Conservation (phyloP, 1,284 basidiomycete genomes). For the Trichosporon ovoides region DNA sequence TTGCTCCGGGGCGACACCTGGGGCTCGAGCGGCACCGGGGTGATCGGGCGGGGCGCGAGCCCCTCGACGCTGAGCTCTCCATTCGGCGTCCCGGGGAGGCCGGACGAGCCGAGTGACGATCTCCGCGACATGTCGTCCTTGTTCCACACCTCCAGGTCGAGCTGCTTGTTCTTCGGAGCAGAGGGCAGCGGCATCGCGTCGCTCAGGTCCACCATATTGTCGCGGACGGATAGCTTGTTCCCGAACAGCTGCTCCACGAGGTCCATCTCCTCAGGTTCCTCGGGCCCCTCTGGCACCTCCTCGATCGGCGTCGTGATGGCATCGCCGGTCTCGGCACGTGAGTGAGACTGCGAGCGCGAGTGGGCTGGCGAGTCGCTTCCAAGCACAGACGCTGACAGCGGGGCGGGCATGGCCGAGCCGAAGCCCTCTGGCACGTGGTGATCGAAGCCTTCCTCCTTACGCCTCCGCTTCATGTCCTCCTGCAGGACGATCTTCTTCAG, state of each 20-base stretch:
- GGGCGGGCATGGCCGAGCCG: slow-evolving; percentile 25
- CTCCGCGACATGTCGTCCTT: slow-evolving; percentile 24
- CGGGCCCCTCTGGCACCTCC: slow-evolving; percentile 19
- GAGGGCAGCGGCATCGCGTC: slow-evolving; percentile 73
- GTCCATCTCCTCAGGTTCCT: slow-evolving; percentile 80
- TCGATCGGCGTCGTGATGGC: not conserved
- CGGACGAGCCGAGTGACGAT: slow-evolving; percentile 17
- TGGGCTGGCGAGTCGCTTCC: not conserved
- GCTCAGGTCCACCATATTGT: slow-evolving; percentile 65
- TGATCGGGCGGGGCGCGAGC: not conserved
- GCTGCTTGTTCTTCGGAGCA: slow-evolving; percentile 78
- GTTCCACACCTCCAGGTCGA: slow-evolving; percentile 74
- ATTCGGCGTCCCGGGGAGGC: slow-evolving; percentile 1
- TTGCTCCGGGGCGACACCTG: slow-evolving; percentile 21
- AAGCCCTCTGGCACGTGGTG: slow-evolving; percentile 18
- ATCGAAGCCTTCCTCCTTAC: slow-evolving; percentile 30
- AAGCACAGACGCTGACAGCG: not conserved
- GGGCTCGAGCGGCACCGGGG: slow-evolving; percentile 6
- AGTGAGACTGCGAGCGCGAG: slow-evolving; percentile 1
- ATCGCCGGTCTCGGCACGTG: not conserved
- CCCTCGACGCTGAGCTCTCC: slow-evolving; percentile 5
- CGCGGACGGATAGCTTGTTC: slow-evolving; percentile 63
- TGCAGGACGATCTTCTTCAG: slow-evolving; percentile 76
- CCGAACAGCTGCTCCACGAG: slow-evolving; percentile 91
- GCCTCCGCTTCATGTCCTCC: slow-evolving; percentile 53